Evolutionary conservation across 208 protist species (phyloP).

Genomic region (Wallacemonas sp.): DNA sequence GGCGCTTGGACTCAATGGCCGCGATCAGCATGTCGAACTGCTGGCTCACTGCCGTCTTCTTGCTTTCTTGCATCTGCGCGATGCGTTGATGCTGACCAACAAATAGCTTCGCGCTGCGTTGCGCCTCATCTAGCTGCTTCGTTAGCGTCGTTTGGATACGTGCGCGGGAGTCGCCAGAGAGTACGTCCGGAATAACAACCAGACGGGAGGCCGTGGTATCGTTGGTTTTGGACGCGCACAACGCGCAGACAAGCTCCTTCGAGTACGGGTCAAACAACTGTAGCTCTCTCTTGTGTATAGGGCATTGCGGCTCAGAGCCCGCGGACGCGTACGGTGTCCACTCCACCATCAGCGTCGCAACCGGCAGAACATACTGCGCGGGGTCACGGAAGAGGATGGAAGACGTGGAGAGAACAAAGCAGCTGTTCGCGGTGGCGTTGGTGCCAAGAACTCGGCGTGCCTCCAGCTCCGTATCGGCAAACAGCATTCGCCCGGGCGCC

Average conservation of each 20-base stretch:
- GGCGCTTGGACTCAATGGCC: conserved; percentile 66
- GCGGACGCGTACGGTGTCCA: conserved; percentile 73
- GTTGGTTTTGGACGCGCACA: conserved; percentile 48
- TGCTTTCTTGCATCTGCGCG: conserved; percentile 50
- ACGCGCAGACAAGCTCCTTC: conserved; percentile 75
- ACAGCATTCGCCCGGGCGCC: conserved; percentile 84
- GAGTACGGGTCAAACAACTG: conserved; percentile 82
- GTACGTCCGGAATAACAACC: conserved; percentile 81
- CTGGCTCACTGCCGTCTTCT: conserved; percentile 65
- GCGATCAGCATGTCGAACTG: conserved; percentile 80
- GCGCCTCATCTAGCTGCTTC: conserved; percentile 52
- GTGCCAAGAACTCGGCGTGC: conserved; percentile 52
- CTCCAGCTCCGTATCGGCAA: conserved; percentile 77
- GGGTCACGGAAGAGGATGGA: conserved; percentile 77
- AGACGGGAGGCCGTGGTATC: conserved; percentile 18
- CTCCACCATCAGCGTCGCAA: conserved; percentile 65
- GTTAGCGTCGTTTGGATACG: conserved; percentile 58
- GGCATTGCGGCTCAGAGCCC: conserved; percentile 73
- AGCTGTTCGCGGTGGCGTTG: conserved; percentile 50
- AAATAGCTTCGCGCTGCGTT: conserved; percentile 55
- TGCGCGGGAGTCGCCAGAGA: conserved; percentile 65
- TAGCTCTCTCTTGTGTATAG: conserved; percentile 70
- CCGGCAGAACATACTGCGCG: conserved; percentile 58
- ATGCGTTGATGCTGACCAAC: conserved; percentile 82
- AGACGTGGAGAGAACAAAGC: conserved; percentile 70